Conservation (phyloP, 1,139 yeast genomes). For the Schwanniomyces etchellsii region DNA sequence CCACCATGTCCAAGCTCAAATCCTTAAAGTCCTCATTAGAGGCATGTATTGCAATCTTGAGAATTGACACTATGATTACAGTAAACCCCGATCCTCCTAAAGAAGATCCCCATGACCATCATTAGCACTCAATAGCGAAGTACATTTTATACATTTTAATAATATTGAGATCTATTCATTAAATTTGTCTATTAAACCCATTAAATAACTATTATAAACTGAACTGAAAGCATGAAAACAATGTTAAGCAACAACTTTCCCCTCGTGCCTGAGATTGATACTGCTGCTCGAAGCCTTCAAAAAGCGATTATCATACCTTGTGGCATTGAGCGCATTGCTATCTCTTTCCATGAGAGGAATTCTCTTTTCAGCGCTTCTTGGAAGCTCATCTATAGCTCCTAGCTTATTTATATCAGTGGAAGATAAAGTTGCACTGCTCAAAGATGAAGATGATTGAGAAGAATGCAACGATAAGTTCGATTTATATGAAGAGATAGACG, state of each 20-base stretch:
- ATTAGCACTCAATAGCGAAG: conserved; percentile 6
- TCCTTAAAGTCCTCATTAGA: conserved; percentile 93
- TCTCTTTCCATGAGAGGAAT: neutral
- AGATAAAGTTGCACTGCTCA: conserved; percentile 1
- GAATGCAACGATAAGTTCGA: conserved; percentile 9
- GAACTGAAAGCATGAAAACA: neutral
- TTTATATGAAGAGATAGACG: conserved; percentile 9
- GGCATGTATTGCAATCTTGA: conserved; percentile 94
- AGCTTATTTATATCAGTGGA: neutral
- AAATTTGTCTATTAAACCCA: too few relatives aligned
- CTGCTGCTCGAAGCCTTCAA: conserved; percentile 1
- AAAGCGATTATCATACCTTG: too few relatives aligned
- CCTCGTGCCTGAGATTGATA: neutral
- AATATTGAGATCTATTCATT: too few relatives aligned
- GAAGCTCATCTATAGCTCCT: neutral
- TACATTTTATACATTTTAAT: neutral
- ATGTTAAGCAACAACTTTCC: neutral
- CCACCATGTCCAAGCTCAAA: conserved; percentile 87
- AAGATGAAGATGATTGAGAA: conserved; percentile 7
- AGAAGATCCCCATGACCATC: conserved; percentile 82
- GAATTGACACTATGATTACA: conserved; percentile 97
- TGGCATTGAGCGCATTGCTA: neutral
- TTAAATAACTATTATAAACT: too few relatives aligned
- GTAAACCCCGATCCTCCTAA: conserved; percentile 94
- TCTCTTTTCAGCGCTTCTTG: neutral